Evolutionary conservation across 2,329 filamentous ascomycete species (phyloP).

Genomic region (Pseudocercospora ulei): DNA sequence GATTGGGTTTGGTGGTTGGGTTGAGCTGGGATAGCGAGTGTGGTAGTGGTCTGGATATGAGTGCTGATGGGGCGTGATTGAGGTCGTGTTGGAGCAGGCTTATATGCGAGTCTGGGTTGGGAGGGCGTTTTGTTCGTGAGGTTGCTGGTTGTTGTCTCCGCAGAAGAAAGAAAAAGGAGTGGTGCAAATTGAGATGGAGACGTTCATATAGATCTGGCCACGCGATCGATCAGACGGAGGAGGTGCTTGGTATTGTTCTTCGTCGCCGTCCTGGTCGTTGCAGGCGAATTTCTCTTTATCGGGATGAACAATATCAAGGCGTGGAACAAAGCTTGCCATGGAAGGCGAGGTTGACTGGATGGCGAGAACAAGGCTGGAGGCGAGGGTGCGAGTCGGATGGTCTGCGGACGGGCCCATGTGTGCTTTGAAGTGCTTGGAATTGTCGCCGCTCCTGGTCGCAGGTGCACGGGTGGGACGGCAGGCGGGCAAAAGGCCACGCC

Average conservation of each 20-base stretch:
- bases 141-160: slow-evolving; percentile 8
- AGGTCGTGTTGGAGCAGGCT: too few species aligned
- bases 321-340: slow-evolving; percentile 6
- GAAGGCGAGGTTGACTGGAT: background rate
- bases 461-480: too few species aligned
- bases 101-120: background rate
- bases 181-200: slow-evolving; percentile 9
- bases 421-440: background rate
- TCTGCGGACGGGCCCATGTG: background rate
- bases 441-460: background rate
- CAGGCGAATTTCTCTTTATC: slow-evolving; percentile 6
- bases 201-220: slow-evolving; percentile 7
- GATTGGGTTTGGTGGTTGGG: slow-evolving; percentile 2
- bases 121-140: slow-evolving; percentile 6
- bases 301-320: too few species aligned
- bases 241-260: slow-evolving; percentile 13
- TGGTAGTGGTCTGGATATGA: slow-evolving; percentile 9
- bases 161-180: slow-evolving; percentile 10
- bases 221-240: background rate
- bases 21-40: slow-evolving; percentile 10
- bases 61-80: slow-evolving; percentile 8
- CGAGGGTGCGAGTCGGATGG: background rate
- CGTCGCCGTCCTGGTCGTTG: background rate
- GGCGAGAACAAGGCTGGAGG: slow-evolving; percentile 1
- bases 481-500: too few species aligned